Base-by-base conservation (phyloP, 2,329 filamentous ascomycete genomes). In the Eutypa lata region DNA sequence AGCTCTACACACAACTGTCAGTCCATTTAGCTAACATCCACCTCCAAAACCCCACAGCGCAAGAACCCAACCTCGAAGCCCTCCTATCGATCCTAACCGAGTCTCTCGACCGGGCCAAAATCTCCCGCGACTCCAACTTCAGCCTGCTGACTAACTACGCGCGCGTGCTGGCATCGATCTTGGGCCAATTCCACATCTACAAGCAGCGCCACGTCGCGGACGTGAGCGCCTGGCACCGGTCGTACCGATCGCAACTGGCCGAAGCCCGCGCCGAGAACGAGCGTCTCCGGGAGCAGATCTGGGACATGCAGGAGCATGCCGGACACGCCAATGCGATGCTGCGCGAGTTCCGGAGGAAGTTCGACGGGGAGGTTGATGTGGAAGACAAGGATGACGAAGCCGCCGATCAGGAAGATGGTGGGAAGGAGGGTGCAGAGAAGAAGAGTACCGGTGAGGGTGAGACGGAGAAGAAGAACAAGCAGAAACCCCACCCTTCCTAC, bases 101-200 rank as follows among this genome's bases (percentile, higher is more conserved):
- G 63, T 78, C 81, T 7, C 78, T 87, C 61, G 83, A 87, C 64
- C 81, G 82, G 54, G 78, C 82, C 51, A 83, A 83, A 54, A 75
- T 77, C 64, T 79, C 78, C 54, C 80, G 82, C 59, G 81, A 86
- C 61, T 77, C 82, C 65, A 86, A 87, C 69, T 81, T 78, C 53
- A 72, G 72, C 45, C 76, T 84, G 47, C 75, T 86, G 33, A 73
- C 75, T 16, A 77, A 83, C 51, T 87, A 84, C 67, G 82, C 82
- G 46, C 73, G 75, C 52, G 79, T 78, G 26, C 73, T 87, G 53
- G 74, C 77, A 44, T 71, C 76, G 45, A 82, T 87, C 71, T 77
- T 86, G 31, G 78, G 80, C 61, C 83, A 86, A 62, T 81, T 86
- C 64, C 84, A 87, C 72, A 77, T 81, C 35, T 87, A 86, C 75